Base-by-base conservation (phyloP, 805 yeast species). In the Kazachstania africana region DNA sequence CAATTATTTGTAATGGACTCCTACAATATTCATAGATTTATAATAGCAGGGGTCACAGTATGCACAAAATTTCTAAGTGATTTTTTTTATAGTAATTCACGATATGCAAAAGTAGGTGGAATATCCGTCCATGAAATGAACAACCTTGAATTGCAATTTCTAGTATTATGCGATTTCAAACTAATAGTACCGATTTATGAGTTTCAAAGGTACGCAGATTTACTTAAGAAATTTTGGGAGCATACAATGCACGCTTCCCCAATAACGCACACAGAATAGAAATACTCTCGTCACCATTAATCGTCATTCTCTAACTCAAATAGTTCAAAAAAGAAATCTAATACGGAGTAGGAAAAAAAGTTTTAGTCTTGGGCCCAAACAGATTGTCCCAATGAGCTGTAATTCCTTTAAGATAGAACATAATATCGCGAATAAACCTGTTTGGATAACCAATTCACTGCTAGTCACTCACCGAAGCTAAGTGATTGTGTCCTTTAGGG, bases 41-140 rank as follows among this genome's bases (percentile, higher is more conserved):
- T 88, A 31, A 88, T 88, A 28, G 79, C 94, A 12, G 96, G 96
- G 5, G 79, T 91, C 37, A 88, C 98, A 0, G 96, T 88, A 20
- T 82, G 94, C 16, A 80, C 94, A 25, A 88, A 88, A 61, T 87
- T 87, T 54, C 85, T 85, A 57, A 76, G 87, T 45, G 97, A 87
- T 57, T 82, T 85, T 29, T 87, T 87, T 48, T 87, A 87, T 65
- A 87, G 88, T 51, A 87, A 87, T 55, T 76, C 91, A 31, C 68
- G 97, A 41, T 87, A 87, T 55, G 95, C 96, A 9, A 81, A 87
- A 53, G 91, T 87, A 24, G 97, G 97, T 3, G 97, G 97, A 0
- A 65, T 87, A 33, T 94, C 95, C 5, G 64, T 85, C 35, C 94
- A 83, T 34, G 98, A 88, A 54, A 66, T 88, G 49, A 91, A 91